These are phyloP conservation scores for Nothophoma quercina DNA, from an alignment of 2,329 filamentous ascomycete genomes.

Conservation along the genomic window DNA sequence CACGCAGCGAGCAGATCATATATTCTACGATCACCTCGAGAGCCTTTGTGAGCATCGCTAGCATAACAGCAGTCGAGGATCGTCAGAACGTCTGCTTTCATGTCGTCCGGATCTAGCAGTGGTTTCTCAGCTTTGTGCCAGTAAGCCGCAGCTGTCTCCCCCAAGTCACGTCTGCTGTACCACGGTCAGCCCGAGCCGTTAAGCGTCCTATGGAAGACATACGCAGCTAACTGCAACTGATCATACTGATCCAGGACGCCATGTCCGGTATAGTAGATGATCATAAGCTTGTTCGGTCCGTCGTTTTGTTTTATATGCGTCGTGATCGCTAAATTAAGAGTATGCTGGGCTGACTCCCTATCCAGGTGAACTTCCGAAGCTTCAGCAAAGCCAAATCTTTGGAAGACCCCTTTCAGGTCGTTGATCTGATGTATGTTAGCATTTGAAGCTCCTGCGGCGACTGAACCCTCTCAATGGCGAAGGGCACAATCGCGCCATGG, in stretches of 20 bases:
- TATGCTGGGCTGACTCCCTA: background rate
- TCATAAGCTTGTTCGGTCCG: constrained; percentile 31
- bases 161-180: too few species aligned
- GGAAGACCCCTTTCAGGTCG: constrained; percentile 11
- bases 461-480: too few species aligned
- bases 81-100: constrained; percentile 33
- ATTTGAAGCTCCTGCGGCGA: too few species aligned
- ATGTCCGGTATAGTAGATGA: constrained; percentile 46
- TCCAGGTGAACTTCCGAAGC: constrained; percentile 2
- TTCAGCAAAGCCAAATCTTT: constrained; percentile 8
- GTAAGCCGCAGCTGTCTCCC: background rate
- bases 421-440: constrained; percentile 7
- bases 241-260: constrained; percentile 11
- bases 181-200: too few species aligned
- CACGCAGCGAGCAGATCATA: constrained; percentile 19
- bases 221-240: constrained; percentile 26
- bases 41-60: constrained; percentile 27
- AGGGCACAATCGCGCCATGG: too few species aligned
- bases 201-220: constrained; percentile 14
- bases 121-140: constrained; percentile 32
- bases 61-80: constrained; percentile 46
- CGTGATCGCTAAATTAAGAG: constrained; percentile 22
- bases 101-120: constrained; percentile 14
- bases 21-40: background rate
- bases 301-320: constrained; percentile 26